Base-by-base conservation (phyloP, 768 basidiomycete genomes). In the Tricholoma sp. region DNA sequence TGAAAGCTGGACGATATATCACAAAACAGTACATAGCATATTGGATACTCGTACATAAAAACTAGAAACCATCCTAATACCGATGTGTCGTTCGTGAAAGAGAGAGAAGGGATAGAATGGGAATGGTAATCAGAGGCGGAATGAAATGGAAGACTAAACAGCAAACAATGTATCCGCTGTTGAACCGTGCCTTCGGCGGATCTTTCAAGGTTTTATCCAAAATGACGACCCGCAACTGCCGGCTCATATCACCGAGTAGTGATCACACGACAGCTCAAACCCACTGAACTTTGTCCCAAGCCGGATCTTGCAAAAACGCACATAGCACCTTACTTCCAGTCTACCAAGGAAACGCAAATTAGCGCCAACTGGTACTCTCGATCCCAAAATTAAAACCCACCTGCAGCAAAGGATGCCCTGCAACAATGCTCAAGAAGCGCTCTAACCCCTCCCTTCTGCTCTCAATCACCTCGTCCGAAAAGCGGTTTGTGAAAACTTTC, bases 391-490 rank as follows among this genome's bases (percentile, higher is more conserved):
- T 5, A 22, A 32, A 18, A 72, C 83, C 59, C 60, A 91, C 94
- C 85, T 99, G 96, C 22, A 99, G 75, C 56, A 99, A 76, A 7
- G 97, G 97, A 70, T 99, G 97, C 0, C 97, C 97, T 2, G 97
- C 97, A 50, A 99, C 96, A 60, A 99, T 85, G 64, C 91, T 93
- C 65, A 99, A 71, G 74, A 98, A 99, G 29, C 96, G 78, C 75
- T 98, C 96, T 21, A 98, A 74, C 0, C 96, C 96, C 68, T 98
- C 95, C 62, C 96, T 77, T 58, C 97, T 75, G 55, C 80, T 77
- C 72, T 98, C 96, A 57, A 99, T 98, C 46, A 98, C 89, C 72
- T 99, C 97, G 64, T 98, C 96, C 14, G 94, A 94, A 75, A 98
- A 99, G 37, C 97, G 80, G 67, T 97, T 98, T 31, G 95, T 97